These are phyloP conservation scores for Drosera spatulata DNA, from an alignment of 179 eudicot species.

Conservation along the genomic window DNA sequence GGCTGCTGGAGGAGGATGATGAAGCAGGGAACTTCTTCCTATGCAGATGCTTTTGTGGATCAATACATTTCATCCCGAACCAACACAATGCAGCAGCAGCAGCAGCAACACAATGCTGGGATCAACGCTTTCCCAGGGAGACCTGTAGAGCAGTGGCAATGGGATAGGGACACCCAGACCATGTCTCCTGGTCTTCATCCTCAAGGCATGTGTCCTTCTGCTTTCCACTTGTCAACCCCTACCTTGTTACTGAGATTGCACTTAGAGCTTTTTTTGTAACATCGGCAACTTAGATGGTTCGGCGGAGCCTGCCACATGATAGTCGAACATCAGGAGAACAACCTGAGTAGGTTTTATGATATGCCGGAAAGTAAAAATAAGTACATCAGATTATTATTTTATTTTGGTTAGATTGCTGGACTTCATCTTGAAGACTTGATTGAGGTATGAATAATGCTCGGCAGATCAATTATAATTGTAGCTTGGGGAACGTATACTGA, in stretches of 20 bases:
- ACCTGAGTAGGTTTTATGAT: too few relatives aligned
- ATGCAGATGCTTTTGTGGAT: constrained; percentile 36
- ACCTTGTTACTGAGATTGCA: neutral
- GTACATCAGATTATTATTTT: too few relatives aligned
- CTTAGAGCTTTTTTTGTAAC: too few relatives aligned
- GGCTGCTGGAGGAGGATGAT: constrained; percentile 9
- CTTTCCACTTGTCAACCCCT: neutral
- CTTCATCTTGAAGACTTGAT: too few relatives aligned
- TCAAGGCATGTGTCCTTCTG: constrained; percentile 32
- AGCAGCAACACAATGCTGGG: constrained; percentile 28
- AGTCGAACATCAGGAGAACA: too few relatives aligned
- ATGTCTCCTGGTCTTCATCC: constrained; percentile 65
- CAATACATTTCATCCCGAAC: constrained; percentile 22
- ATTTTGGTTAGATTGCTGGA: too few relatives aligned
- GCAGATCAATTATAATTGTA: too few relatives aligned
- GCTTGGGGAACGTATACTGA: too few relatives aligned
- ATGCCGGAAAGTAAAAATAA: too few relatives aligned
- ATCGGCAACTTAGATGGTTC: too few relatives aligned
- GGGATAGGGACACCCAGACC: constrained; percentile 70
- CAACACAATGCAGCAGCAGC: constrained; percentile 30
- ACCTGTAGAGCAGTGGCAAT: constrained; percentile 62
- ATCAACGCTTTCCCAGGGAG: constrained; percentile 35
- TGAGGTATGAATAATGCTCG: too few relatives aligned
- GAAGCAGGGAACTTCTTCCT: constrained; percentile 30
- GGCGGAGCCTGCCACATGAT: too few relatives aligned